Evolutionary conservation across 73 alveolate genomes (phyloP).

Genomic region (Tetrahymena thermophila): DNA sequence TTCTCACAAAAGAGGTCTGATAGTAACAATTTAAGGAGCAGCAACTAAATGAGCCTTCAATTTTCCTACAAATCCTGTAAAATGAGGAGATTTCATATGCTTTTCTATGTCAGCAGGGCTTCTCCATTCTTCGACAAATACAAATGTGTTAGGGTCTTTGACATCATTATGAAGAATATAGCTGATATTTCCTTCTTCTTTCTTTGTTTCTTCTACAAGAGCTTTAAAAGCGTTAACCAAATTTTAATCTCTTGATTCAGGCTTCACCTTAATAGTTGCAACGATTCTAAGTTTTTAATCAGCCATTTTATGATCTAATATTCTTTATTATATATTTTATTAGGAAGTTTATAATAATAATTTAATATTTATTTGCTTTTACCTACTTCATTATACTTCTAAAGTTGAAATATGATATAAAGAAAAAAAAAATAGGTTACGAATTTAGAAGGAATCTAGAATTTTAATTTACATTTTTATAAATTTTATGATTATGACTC

Average conservation of each 20-base stretch:
- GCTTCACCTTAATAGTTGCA: neutral
- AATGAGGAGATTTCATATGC: neutral
- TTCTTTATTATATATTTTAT: neutral
- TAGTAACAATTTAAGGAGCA: neutral
- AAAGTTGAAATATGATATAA: neutral
- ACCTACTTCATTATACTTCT: neutral
- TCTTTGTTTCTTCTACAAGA: neutral
- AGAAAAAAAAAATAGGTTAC: neutral
- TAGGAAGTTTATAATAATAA: neutral
- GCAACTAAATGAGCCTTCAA: neutral
- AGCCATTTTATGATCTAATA: neutral
- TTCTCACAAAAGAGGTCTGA: neutral
- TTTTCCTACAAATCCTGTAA: neutral
- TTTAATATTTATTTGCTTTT: neutral
- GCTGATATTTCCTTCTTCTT: neutral
- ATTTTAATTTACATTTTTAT: neutral
- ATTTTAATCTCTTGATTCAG: neutral
- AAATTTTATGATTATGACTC: neutral
- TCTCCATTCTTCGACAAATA: neutral
- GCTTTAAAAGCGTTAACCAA: neutral
- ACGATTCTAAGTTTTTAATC: neutral
- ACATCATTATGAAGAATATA: neutral
- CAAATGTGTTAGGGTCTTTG: neutral
- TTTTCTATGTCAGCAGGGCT: neutral
- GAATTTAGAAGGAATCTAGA: neutral